A percentile compares a stretch with the other conserved stretches of the same genome.
These are phyloP conservation scores for Meira nashicola DNA, from an alignment of 1,284 basidiomycete species.

Conservation along the genomic window DNA sequence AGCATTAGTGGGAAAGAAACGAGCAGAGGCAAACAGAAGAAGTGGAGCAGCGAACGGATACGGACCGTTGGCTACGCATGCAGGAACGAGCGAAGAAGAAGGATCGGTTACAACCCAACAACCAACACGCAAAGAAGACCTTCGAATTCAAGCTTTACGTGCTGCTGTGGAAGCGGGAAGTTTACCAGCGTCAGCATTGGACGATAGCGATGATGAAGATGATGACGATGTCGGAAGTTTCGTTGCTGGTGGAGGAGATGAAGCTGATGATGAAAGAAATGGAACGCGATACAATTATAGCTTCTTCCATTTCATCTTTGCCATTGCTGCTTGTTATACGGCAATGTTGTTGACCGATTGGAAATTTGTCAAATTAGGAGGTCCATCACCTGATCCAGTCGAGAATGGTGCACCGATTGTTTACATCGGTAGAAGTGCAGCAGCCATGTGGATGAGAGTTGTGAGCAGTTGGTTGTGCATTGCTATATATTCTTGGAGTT, in stretches of 20 bases:
- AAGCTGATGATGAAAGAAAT: constrained; percentile 82
- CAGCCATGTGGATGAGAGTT: constrained; percentile 98
- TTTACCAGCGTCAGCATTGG: constrained; percentile 84
- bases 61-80: constrained; percentile 37
- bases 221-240: constrained; percentile 58
- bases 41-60: constrained; percentile 38
- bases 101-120: constrained; percentile 71
- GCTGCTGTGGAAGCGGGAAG: constrained; percentile 94
- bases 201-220: constrained; percentile 69
- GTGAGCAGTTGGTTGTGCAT: constrained; percentile 71
- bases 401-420: constrained; percentile 65
- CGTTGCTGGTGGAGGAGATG: constrained; percentile 60
- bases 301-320: constrained; percentile 98
- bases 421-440: constrained; percentile 88
- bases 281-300: constrained; percentile 99
- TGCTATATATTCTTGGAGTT: constrained; percentile 41
- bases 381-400: constrained; percentile 37
- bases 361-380: constrained; percentile 57
- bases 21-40: constrained; percentile 56
- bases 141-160: constrained; percentile 87
- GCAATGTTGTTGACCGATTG: constrained; percentile 98
- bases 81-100: constrained; percentile 12
- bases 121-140: constrained; percentile 76
- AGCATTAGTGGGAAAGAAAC: constrained; percentile 75
- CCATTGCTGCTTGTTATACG: constrained; percentile 94